These are phyloP conservation scores for Xylaria sp. DNA, from an alignment of 2,329 filamentous ascomycete species.

Conservation along the genomic window DNA sequence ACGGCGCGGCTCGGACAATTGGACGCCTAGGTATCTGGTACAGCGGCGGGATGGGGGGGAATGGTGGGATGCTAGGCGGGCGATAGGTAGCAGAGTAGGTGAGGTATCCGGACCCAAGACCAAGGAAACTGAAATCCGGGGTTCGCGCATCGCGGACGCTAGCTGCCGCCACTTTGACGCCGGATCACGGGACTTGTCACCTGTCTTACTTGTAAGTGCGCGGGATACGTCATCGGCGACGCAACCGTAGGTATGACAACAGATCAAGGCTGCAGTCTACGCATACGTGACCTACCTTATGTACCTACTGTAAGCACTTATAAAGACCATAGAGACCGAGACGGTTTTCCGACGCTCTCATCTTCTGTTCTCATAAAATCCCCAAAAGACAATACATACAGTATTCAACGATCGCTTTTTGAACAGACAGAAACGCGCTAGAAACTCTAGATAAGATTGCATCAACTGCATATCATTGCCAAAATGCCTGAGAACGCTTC, in stretches of 20 bases:
- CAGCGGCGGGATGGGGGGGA: background rate
- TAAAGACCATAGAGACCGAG: conserved; percentile 13
- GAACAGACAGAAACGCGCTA: conserved; percentile 17
- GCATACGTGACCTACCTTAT: background rate
- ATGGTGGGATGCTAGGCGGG: no score
- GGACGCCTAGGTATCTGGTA: background rate
- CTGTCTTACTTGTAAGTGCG: background rate
- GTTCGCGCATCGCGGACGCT: conserved; percentile 38
- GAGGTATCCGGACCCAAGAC: background rate
- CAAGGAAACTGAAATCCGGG: conserved; percentile 34
- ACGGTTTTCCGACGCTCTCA: background rate
- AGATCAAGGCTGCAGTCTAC: conserved; percentile 15
- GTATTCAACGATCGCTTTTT: background rate
- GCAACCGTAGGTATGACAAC: conserved; percentile 41
- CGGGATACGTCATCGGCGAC: conserved; percentile 48
- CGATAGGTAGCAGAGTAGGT: no score
- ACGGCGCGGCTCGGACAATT: background rate
- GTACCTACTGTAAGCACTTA: background rate
- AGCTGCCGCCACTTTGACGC: conserved; percentile 44
- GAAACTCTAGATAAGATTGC: conserved; percentile 12
- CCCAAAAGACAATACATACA: conserved; percentile 5
- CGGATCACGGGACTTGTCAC: conserved; percentile 46
- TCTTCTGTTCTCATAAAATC: background rate
- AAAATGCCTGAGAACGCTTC: conserved; percentile 46
- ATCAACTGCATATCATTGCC: conserved; percentile 13